Conservation (phyloP, 2,329 filamentous ascomycete genomes). For the Fusarium torulosum region DNA sequence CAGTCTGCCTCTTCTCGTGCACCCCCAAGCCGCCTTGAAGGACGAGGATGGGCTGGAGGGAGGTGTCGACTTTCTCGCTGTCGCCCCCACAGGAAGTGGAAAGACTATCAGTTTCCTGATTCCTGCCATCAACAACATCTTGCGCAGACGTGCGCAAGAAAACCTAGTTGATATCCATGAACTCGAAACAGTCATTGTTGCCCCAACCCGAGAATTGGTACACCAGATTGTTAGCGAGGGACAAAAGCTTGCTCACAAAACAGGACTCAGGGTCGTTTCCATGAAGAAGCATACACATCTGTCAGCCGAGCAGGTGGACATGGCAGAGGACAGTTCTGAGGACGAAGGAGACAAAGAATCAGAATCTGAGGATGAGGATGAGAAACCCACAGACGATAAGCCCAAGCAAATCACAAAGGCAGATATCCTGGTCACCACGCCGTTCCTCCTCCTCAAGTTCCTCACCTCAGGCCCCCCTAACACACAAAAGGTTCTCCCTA, state of each 20-base stretch:
- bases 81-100: conserved; percentile 95
- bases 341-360: conserved; percentile 56
- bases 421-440: conserved; percentile 58
- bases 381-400: conserved; percentile 40
- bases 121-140: conserved; percentile 82
- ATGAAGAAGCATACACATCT: conserved; percentile 89
- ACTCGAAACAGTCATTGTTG: conserved; percentile 77
- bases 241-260: conserved; percentile 81
- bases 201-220: conserved; percentile 82
- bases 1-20: conserved; percentile 81
- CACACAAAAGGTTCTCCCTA: conserved; percentile 67
- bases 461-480: conserved; percentile 63
- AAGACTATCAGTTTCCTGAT: conserved; percentile 96
- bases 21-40: conserved; percentile 63
- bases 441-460: conserved; percentile 79
- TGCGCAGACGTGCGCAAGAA: conserved; percentile 66
- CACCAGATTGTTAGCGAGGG: conserved; percentile 88
- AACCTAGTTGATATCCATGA: conserved; percentile 57
- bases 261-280: conserved; percentile 81
- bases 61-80: conserved; percentile 81
- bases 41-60: conserved; percentile 53
- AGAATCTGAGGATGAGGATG: conserved; percentile 53
- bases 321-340: conserved; percentile 56
- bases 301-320: conserved; percentile 60
- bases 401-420: conserved; percentile 51